These are phyloP conservation scores for Claviceps purpurea DNA, from an alignment of 2,329 filamentous ascomycete genomes.

Conservation along the genomic window DNA sequence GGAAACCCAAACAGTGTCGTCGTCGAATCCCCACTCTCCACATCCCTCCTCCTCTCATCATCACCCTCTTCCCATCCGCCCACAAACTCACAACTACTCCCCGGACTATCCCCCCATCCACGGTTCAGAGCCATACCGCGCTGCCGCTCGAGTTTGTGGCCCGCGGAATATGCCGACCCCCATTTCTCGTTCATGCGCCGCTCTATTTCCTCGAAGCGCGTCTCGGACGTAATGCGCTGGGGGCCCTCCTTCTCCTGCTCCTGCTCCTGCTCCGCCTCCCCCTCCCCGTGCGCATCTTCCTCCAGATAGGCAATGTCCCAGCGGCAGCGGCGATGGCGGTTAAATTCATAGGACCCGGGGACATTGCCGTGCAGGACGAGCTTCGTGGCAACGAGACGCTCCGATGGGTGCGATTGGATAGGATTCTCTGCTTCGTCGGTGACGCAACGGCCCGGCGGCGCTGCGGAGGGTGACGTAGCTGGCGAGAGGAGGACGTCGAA, in stretches of 20 bases:
- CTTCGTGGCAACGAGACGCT: conserved; percentile 75
- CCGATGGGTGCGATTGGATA: conserved; percentile 32
- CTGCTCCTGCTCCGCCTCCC: background rate
- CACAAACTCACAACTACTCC: conserved; percentile 74
- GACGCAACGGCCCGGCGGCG: conserved; percentile 30
- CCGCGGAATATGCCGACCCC: conserved; percentile 49
- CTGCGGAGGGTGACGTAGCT: conserved; percentile 50
- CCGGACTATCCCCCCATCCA: conserved; percentile 83
- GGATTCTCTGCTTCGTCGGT: conserved; percentile 13
- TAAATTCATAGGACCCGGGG: conserved; percentile 92
- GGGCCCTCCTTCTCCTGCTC: conserved; percentile 21
- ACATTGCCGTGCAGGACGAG: conserved; percentile 90
- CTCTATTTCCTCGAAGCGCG: conserved; percentile 61
- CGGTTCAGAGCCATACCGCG: conserved; percentile 80
- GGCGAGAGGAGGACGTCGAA: conserved; percentile 88
- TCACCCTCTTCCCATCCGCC: conserved; percentile 74
- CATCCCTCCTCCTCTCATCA: conserved; percentile 41
- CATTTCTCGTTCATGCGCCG: conserved; percentile 54
- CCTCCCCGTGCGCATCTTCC: background rate
- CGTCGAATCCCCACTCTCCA: conserved; percentile 42
- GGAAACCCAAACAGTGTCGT: conserved; percentile 91
- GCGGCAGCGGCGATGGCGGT: conserved; percentile 76
- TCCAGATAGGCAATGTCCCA: conserved; percentile 61
- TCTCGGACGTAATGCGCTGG: conserved; percentile 56
- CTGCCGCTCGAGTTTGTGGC: conserved; percentile 37